Evolutionary conservation across 257 asterid species (phyloP).

Genomic region (Galeopsis tetrahit): DNA sequence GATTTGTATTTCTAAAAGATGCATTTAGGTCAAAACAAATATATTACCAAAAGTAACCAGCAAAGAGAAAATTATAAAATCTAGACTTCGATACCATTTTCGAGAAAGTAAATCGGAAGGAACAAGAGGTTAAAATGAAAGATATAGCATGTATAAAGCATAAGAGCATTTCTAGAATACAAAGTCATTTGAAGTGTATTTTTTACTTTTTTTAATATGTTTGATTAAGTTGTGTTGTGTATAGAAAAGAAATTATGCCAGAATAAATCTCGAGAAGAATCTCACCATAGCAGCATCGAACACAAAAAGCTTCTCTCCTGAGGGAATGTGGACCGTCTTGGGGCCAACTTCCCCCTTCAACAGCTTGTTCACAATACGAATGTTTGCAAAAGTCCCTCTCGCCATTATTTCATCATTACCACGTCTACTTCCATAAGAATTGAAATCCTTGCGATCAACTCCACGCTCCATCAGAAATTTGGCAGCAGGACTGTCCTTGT

Average conservation of each 20-base stretch:
- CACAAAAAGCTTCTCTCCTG: slow-evolving; percentile 77
- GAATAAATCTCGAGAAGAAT: background rate
- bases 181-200: too few species aligned
- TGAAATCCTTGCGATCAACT: slow-evolving; percentile 84
- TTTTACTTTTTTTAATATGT: too few species aligned
- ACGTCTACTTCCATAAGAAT: slow-evolving; percentile 96
- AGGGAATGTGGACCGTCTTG: slow-evolving; percentile 83
- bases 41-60: background rate
- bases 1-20: slow-evolving; percentile 76
- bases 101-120: too few species aligned
- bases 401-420: slow-evolving; percentile 99
- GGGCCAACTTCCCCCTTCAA: slow-evolving; percentile 95
- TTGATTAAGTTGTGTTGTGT: background rate
- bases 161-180: too few species aligned
- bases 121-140: too few species aligned
- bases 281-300: slow-evolving; percentile 92
- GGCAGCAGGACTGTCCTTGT: slow-evolving; percentile 96
- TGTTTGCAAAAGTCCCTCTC: slow-evolving; percentile 94
- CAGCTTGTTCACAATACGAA: slow-evolving; percentile 87
- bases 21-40: slow-evolving; percentile 24
- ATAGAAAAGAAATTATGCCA: background rate
- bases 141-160: too few species aligned
- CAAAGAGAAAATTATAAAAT: background rate
- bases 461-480: slow-evolving; percentile 75
- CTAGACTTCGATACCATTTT: too few species aligned